Conservation (phyloP, 2,329 filamentous ascomycete genomes). For the Ophiocordyceps camponoti-saundersi region DNA sequence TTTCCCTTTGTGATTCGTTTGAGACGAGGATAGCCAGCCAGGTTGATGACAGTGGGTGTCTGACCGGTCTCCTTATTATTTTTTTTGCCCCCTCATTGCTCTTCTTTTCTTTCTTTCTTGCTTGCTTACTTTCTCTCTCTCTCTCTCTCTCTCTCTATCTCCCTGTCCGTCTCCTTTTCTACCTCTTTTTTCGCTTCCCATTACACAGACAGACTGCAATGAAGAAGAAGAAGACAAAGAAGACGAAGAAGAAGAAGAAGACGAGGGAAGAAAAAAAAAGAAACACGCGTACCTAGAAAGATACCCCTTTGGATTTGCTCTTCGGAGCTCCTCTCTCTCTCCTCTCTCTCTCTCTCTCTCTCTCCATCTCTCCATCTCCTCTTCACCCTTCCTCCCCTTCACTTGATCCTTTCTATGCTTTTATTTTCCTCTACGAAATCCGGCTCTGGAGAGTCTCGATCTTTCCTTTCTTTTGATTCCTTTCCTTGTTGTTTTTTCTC, state of each 20-base stretch:
- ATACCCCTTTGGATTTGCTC: constrained; percentile 19
- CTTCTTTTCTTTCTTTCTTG: background rate
- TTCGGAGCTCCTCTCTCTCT: background rate
- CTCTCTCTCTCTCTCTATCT: background rate
- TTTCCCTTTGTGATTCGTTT: background rate
- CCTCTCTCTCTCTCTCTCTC: background rate
- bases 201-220: constrained; percentile 11
- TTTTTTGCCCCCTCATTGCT: background rate
- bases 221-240: background rate
- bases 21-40: no score
- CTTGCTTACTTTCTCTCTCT: no score
- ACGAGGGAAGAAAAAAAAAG: background rate
- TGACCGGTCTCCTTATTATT: background rate
- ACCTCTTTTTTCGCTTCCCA: background rate
- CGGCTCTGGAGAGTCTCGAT: no score
- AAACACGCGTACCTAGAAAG: constrained; percentile 13
- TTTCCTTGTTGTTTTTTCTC: no score
- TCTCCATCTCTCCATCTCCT: background rate
- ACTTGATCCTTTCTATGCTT: background rate
- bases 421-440: background rate
- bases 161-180: background rate
- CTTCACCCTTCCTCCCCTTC: background rate
- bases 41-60: no score
- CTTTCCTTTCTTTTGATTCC: no score
- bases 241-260: background rate